Evolutionary conservation across 495 filamentous ascomycete genomes (phyloP).

Genomic region (Margaritispora aquatica): DNA sequence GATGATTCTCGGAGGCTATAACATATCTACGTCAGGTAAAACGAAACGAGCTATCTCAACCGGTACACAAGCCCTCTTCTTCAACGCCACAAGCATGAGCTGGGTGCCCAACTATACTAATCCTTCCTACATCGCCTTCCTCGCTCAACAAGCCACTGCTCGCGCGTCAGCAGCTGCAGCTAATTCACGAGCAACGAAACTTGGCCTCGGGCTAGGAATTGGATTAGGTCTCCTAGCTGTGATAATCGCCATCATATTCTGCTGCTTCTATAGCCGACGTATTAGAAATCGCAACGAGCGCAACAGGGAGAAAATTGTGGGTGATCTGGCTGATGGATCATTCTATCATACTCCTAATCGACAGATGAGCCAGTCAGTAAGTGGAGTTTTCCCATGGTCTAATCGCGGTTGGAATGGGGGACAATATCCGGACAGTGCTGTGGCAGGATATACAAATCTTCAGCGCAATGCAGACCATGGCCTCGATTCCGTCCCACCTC

Average conservation of each 20-base stretch:
- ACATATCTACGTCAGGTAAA: slow-evolving; percentile 45
- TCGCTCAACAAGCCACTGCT: neutral
- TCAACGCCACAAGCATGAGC: slow-evolving; percentile 66
- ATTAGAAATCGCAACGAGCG: slow-evolving; percentile 30
- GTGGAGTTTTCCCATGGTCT: slow-evolving; percentile 15
- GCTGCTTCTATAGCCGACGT: slow-evolving; percentile 52
- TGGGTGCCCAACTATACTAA: slow-evolving; percentile 69
- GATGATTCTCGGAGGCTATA: slow-evolving; percentile 82
- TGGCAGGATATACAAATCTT: slow-evolving; percentile 18
- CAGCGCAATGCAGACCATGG: slow-evolving; percentile 8
- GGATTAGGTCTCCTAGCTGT: slow-evolving; percentile 57
- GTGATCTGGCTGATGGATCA: slow-evolving; percentile 7
- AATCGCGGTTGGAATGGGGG: slow-evolving; percentile 9
- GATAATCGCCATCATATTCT: slow-evolving; percentile 41
- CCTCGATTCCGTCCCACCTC: slow-evolving; percentile 3
- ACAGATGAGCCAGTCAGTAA: slow-evolving; percentile 5
- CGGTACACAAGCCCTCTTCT: slow-evolving; percentile 52
- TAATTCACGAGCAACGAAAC: slow-evolving; percentile 31
- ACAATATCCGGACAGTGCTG: slow-evolving; percentile 7
- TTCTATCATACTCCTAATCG: slow-evolving; percentile 2
- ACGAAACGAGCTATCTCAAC: slow-evolving; percentile 31
- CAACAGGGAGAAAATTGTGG: slow-evolving; percentile 16
- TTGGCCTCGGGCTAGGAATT: slow-evolving; percentile 69
- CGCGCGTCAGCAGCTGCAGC: neutral
- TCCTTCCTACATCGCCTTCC: slow-evolving; percentile 30